Base-by-base conservation (phyloP, 2,329 filamentous ascomycete genomes). In the Colletotrichum filicis region DNA sequence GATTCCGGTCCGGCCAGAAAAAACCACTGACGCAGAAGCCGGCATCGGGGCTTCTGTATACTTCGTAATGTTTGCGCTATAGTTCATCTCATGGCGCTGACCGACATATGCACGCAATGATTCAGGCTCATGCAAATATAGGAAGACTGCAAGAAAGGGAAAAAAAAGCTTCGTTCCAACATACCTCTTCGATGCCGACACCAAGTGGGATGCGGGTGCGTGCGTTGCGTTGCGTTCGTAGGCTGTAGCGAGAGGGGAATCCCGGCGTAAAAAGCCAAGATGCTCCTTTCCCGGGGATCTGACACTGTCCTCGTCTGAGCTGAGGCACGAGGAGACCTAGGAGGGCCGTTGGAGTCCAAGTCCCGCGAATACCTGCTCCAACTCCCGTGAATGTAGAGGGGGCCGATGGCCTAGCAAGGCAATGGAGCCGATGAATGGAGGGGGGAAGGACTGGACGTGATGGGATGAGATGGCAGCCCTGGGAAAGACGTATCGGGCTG, bases 231-330 rank as follows among this genome's bases (percentile, higher is more conserved):
- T 35, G 4, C 35, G 42, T 26, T 19, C 57, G 59, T 46, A 12
- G 32, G 32, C 32, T 35, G 32, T 35, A 12, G 26, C 66, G 69
- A 68, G 16, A 55, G 69, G 68, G 32, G 37, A 14, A 68, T 59
- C 69, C 69, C n/a, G 42, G 58, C 65, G 24, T 32, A n/a, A 26
- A 49, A n/a, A 7, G 24, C 69, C 68, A 68, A 71, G 57, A 56
- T 68, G 9, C 37, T 24, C 12, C 59, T 19, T 22, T 49, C 5
- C 35, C 26, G 4, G 28, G 11, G 46, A 55, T 59, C 66, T 60
- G 69, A 69, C 59, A 69, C 69, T 37, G 65, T 59, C 37, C 69
- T 52, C 59, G 69, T 72, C 66, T 72, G 69, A 59, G 69, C 65
- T 55, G 69, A 58, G 49, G 57, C 68, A 67, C 58, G 28, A 37